Percentiles rank a stretch among this genome's conserved stretches.
These are phyloP conservation scores for Ogataea nakhonphanomensis DNA, from an alignment of 805 yeast species.

Conservation along the genomic window DNA sequence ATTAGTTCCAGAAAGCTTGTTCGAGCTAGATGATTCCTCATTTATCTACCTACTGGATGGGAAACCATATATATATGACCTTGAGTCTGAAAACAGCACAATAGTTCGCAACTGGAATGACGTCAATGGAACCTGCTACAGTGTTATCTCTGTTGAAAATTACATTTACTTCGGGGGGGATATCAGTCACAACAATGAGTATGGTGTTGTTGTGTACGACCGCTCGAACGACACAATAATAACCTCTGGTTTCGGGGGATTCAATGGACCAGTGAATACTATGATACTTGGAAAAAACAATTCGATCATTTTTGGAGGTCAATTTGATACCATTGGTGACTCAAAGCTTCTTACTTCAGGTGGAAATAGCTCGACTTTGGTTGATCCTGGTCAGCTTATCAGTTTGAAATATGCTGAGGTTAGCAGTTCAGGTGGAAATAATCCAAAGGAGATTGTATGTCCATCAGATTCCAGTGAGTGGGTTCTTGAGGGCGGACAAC, in stretches of 20 bases:
- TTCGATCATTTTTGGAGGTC: conserved; percentile 77
- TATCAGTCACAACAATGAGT: conserved; percentile 46
- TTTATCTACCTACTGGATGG: conserved; percentile 26
- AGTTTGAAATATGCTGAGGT: conserved; percentile 55
- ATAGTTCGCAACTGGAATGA: conserved; percentile 24
- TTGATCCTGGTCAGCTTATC: conserved; percentile 59
- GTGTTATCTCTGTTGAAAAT: conserved; percentile 46
- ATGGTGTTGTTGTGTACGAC: conserved; percentile 67
- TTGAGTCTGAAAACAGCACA: neutral
- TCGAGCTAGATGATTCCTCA: conserved; percentile 13
- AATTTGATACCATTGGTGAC: conserved; percentile 60
- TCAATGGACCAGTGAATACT: conserved; percentile 60
- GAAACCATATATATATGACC: conserved; percentile 22
- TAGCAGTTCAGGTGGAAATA: conserved; percentile 37
- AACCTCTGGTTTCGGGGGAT: conserved; percentile 71
- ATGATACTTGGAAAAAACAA: conserved; percentile 48
- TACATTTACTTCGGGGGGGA: conserved; percentile 79
- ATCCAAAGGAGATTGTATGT: conserved; percentile 47
- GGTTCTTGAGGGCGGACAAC: conserved; percentile 43
- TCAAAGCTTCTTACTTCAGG: conserved; percentile 37
- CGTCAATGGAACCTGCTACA: conserved; percentile 38
- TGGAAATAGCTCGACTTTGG: conserved; percentile 30
- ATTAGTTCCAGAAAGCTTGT: conserved; percentile 10
- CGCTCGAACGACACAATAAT: conserved; percentile 37
- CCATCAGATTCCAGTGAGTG: conserved; percentile 51